Base-by-base conservation (phyloP, 2,329 filamentous ascomycete species). In the Pleomassaria siparia region DNA sequence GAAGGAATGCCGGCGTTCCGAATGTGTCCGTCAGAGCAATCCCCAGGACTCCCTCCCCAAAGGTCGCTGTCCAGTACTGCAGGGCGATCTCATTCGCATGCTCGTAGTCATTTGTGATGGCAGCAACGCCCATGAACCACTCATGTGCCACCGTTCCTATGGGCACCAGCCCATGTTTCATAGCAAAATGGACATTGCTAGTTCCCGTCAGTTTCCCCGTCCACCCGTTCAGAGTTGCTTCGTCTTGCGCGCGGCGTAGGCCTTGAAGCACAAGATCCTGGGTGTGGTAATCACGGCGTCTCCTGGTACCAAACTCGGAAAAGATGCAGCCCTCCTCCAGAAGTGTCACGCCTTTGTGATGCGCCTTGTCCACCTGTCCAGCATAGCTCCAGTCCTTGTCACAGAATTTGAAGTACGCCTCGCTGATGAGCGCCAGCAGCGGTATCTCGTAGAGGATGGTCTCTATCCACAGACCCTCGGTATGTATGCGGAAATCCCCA, bases 41-140 rank as follows among this genome's bases (percentile, higher is more conserved):
- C 5, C 87, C 85, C 25, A 96, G 80, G 26, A 92, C 82, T 2
- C 83, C 89, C 64, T 87, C 84, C 3, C 94, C 94, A 66, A 96
- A 99, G 51, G 89, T 95, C 43, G 86, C 85, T 26, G 95, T 82
- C 94, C 94, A 99, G 68, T 95, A 90, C 48, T 84, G 80, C 58
- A 99, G 75, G 0, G 90, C 91, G 54, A 86, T 80, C 69, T 95
- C 90, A 29, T 91, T 95, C 2, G 94, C 91, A 52, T 81, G 79
- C 58, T 84, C 81, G 67, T 99, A 99, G 72, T 96, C 83, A 53
- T 89, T 81, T 4, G 87, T 89, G 59, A 96, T 90, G 30, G 94
- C 91, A 1, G 94, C 94, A 53, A 95, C 92, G 33, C 90, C 91
- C 94, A 99, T 99, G 76, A 96, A 97, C 94, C 94, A 99, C 74